phyloP scores from a whole-genome alignment of 2,329 filamentous ascomycete genomes.

The Dothideomycetes sp. region DNA sequence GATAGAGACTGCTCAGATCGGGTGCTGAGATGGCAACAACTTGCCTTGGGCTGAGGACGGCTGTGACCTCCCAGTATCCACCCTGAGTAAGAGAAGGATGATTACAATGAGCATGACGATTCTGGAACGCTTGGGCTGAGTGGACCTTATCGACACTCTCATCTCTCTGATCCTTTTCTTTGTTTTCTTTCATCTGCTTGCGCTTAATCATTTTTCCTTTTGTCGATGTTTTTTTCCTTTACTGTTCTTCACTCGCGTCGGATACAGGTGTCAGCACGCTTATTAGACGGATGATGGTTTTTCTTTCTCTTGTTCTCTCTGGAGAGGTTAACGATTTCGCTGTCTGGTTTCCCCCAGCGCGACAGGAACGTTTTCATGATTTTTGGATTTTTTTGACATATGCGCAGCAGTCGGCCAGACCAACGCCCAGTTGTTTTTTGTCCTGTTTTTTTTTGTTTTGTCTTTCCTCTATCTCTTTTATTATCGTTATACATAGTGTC shows the following conservation, averaged over 20 bases:
- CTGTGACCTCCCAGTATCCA: conserved; percentile 6
- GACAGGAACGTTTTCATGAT: too few relatives aligned
- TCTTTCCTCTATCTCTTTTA: too few relatives aligned
- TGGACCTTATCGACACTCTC: not conserved
- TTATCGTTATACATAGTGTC: too few relatives aligned
- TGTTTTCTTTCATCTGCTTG: conserved; percentile 3
- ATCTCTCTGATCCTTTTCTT: conserved; percentile 3
- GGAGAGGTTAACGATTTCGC: conserved; percentile 11
- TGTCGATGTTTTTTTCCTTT: not conserved
- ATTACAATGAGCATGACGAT: not conserved
- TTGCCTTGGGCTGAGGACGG: conserved; percentile 23
- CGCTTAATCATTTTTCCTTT: conserved; percentile 2
- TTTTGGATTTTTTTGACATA: too few relatives aligned
- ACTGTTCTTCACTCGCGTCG: conserved; percentile 1
- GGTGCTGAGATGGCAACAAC: conserved; percentile 15
- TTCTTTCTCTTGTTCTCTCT: conserved; percentile 7
- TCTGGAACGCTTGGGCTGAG: conserved; percentile 14
- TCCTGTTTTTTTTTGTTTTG: too few relatives aligned
- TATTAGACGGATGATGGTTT: conserved; percentile 8
- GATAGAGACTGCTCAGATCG: conserved; percentile 15
- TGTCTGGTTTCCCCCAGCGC: too few relatives aligned
- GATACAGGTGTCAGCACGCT: conserved; percentile 12
- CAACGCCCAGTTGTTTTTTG: too few relatives aligned
- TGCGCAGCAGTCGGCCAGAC: too few relatives aligned
- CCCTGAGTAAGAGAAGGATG: conserved; percentile 3